Percentiles rank a stretch among this genome's conserved stretches.
Evolutionary conservation across 1,284 basidiomycete genomes (phyloP).

Genomic region (Mycosarcoma maydis): DNA sequence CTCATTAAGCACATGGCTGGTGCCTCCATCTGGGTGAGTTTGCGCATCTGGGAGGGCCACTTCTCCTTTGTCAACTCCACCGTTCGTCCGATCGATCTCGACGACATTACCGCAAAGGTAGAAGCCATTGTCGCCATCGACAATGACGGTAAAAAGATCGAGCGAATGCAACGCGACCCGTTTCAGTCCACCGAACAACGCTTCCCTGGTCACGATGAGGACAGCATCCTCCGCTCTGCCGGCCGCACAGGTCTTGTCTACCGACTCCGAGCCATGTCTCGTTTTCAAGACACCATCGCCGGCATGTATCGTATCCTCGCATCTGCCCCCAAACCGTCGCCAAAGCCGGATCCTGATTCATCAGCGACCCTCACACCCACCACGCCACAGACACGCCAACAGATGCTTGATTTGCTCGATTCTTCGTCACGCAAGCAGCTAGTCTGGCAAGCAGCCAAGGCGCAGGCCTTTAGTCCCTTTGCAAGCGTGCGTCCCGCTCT

Average conservation of each 20-base stretch:
- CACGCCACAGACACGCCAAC: conserved; percentile 21
- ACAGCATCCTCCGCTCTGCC: conserved; percentile 38
- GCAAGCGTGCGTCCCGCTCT: conserved; percentile 35
- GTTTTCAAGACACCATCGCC: conserved; percentile 39
- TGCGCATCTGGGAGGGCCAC: conserved; percentile 49
- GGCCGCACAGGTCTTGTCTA: conserved; percentile 46
- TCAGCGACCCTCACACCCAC: conserved; percentile 12
- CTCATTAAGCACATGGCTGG: conserved; percentile 28
- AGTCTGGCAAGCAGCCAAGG: conserved; percentile 28
- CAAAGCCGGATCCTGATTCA: conserved; percentile 6
- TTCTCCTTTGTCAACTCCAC: conserved; percentile 44
- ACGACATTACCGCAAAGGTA: conserved; percentile 17
- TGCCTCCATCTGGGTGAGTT: conserved; percentile 41
- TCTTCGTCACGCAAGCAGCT: conserved; percentile 18
- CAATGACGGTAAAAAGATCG: conserved; percentile 35
- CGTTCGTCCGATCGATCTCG: conserved; percentile 35
- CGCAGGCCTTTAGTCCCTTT: conserved; percentile 34
- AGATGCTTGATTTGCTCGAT: conserved; percentile 32
- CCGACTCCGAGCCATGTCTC: conserved; percentile 33
- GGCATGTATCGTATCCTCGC: conserved; percentile 44
- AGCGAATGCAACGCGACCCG: conserved; percentile 35
- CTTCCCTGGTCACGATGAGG: conserved; percentile 46
- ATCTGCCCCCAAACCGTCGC: conserved; percentile 7
- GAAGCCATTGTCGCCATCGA: conserved; percentile 34
- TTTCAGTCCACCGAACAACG: conserved; percentile 39